Base-by-base conservation (phyloP, 2,329 filamentous ascomycete species). In the Lasiodiplodia sp. region DNA sequence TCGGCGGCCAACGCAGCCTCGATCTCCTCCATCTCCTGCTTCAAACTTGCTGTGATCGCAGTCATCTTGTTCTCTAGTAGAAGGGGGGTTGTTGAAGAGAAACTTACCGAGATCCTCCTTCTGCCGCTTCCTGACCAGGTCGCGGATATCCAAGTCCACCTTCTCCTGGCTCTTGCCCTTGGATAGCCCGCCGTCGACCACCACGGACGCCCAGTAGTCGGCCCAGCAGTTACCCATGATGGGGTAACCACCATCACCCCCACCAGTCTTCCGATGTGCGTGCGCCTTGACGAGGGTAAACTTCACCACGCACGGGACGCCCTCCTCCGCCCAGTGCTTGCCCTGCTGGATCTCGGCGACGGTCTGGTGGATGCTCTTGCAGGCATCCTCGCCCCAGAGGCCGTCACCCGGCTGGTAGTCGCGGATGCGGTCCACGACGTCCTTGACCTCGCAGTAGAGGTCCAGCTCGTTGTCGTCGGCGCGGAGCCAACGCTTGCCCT, bases 201-300 rank as follows among this genome's bases (percentile, higher is more conserved):
- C 31, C 4, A 21, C 28, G 4, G 53, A 56, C 23, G 53, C 53
- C 12, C 53, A 56, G 18, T n/a, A 44, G 31, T 28, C 34, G 11
- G 56, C 37, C 56, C 56, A 40, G n/a, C 56, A 58, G 37, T 44
- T 58, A 4, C 34, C 56, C 56, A 16, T 6, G 56, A 58, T 38
- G 28, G 28, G 16, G 7, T 10, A 8, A 8, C n/a, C 18, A 14
- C 25, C 53, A 14, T n/a, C 14, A 37, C 31, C 31, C 2, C 31
- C 37, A 10, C 10, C 16, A 4, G 6, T 12, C 8, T 7, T 5
- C 31, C 23, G 7, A 8, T 58, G 56, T 11, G 56, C 56, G 25
- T 58, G 56, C 1, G 8, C 37, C 56, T 58, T 58, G 56, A 58
- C n/a, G 8, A 58, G 21, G 34, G n/a, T 40, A 11, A 58, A 21